phyloP scores from a whole-genome alignment of 2,329 filamentous ascomycete genomes.

The Ophiobolus disseminans region DNA sequence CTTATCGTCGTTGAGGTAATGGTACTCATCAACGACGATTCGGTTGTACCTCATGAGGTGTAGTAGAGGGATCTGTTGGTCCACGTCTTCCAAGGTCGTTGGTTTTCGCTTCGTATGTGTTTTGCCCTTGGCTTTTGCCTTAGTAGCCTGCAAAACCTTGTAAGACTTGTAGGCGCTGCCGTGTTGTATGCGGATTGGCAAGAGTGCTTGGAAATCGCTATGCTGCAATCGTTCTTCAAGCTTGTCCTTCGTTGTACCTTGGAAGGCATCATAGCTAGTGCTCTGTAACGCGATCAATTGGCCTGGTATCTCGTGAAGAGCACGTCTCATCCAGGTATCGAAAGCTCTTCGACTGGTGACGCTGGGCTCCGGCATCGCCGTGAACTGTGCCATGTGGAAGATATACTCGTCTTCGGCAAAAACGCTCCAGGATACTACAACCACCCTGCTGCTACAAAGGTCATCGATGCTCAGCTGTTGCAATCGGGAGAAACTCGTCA shows the following conservation, averaged over 20 bases:
- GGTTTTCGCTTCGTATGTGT: not conserved
- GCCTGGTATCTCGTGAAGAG: conserved; percentile 50
- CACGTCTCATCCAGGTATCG: conserved; percentile 61
- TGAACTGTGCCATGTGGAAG: conserved; percentile 57
- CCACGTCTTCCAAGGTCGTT: not conserved
- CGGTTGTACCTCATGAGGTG: conserved; percentile 69
- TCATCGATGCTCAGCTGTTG: conserved; percentile 52
- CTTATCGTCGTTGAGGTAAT: conserved; percentile 58
- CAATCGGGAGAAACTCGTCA: conserved; percentile 53
- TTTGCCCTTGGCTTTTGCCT: conserved; percentile 10
- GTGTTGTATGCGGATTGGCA: conserved; percentile 50
- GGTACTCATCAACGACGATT: conserved; percentile 70
- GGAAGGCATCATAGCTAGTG: conserved; percentile 41
- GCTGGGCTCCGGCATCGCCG: conserved; percentile 52
- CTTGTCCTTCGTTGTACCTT: conserved; percentile 23
- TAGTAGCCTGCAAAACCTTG: conserved; percentile 8
- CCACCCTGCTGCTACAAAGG: conserved; percentile 59
- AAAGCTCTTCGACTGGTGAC: conserved; percentile 56
- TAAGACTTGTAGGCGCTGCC: conserved; percentile 42
- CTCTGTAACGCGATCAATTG: conserved; percentile 50
- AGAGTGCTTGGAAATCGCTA: conserved; percentile 45
- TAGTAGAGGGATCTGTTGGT: conserved; percentile 47
- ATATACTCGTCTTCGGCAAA: conserved; percentile 59
- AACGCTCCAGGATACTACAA: conserved; percentile 62
- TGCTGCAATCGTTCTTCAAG: conserved; percentile 37